A percentile compares a stretch with the other conserved stretches of the same genome.
phyloP scores from a whole-genome alignment of 78 protist species.

The Dictyostelium capitatum region DNA sequence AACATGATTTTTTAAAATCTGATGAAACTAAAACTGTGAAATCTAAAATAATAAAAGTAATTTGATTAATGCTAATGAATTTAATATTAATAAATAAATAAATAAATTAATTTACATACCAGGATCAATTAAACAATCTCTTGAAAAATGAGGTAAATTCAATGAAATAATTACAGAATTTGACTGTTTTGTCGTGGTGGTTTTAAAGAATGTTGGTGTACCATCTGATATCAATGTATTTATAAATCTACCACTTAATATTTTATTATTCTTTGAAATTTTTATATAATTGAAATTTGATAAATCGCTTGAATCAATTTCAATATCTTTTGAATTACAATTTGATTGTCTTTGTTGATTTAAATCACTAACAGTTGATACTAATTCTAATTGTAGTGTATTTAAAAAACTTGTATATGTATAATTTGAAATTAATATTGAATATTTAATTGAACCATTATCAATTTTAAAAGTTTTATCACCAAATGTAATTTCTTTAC shows the following conservation, averaged over 20 bases:
- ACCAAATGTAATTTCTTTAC: slow-evolving; percentile 13
- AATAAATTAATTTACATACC: background rate
- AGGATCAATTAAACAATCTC: slow-evolving; percentile 30
- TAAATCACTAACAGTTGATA: background rate
- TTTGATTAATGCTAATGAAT: too few relatives aligned
- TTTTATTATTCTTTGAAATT: slow-evolving; percentile 13
- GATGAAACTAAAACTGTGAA: background rate
- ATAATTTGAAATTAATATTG: slow-evolving; percentile 18
- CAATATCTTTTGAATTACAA: background rate
- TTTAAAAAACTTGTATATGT: background rate
- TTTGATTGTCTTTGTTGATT: background rate
- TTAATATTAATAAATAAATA: background rate
- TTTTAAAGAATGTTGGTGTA: background rate
- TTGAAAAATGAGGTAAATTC: slow-evolving; percentile 12
- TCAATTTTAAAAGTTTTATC: background rate
- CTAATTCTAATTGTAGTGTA: slow-evolving; percentile 1
- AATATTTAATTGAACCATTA: background rate
- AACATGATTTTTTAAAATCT: background rate
- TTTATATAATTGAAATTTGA: slow-evolving; percentile 11
- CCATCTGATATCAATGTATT: slow-evolving; percentile 26
- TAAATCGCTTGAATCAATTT: background rate
- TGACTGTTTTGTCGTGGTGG: background rate
- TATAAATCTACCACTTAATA: slow-evolving; percentile 27
- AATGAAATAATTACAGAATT: background rate
- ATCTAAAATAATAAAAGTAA: background rate